Conservation (phyloP, 257 asterid species). For the Plantago major region DNA sequence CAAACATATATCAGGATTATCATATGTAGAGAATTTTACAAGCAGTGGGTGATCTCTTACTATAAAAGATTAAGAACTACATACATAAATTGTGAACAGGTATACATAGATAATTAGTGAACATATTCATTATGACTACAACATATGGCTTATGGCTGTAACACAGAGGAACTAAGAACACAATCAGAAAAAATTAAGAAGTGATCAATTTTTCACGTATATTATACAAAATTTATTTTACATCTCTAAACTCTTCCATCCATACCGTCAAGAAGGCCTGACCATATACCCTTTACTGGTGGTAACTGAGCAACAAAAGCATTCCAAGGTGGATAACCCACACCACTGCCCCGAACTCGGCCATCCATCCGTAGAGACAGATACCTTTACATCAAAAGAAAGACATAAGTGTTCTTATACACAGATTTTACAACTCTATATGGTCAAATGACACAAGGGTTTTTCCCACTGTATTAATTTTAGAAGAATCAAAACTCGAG, state of each 20-base stretch:
- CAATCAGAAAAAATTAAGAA: background rate
- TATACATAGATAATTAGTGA: background rate
- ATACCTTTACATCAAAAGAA: conserved; percentile 45
- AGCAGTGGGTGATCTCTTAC: background rate
- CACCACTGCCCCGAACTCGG: conserved; percentile 94
- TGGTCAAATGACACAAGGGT: background rate
- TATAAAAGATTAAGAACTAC: background rate
- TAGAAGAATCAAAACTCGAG: background rate
- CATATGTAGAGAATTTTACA: background rate
- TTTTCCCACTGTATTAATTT: background rate
- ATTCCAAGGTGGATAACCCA: conserved; percentile 97
- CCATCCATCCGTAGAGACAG: conserved; percentile 93
- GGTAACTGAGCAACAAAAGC: conserved; percentile 84
- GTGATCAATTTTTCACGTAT: background rate
- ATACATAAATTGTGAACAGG: background rate
- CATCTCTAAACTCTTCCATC: conserved; percentile 81
- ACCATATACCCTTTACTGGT: conserved; percentile 83
- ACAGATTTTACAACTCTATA: background rate
- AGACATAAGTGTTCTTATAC: conserved; percentile 8
- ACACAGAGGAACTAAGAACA: conserved; percentile 1
- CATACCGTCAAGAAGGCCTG: conserved; percentile 94
- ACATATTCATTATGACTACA: background rate
- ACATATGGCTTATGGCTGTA: background rate
- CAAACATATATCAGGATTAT: background rate
- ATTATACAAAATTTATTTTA: background rate